phyloP scores from a whole-genome alignment of 116 monocot species.

The Zostera marina region DNA sequence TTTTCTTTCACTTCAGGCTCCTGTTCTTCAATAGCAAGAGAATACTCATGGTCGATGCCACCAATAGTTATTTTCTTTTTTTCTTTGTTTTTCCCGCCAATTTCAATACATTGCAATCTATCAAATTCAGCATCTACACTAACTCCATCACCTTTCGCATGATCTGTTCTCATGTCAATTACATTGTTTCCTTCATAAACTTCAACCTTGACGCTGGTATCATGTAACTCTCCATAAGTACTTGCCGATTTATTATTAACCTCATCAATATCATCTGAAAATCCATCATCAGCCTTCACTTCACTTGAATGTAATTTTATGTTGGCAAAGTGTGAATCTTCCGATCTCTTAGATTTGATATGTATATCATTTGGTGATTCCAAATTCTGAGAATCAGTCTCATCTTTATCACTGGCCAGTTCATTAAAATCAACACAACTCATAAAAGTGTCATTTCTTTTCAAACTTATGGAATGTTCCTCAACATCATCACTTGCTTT shows the following conservation, averaged over 20 bases:
- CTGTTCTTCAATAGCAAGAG: background rate
- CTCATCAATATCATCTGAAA: background rate
- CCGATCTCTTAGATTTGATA: background rate
- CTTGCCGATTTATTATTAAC: too few relatives aligned
- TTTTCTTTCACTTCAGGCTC: conserved; percentile 2
- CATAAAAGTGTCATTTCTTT: conserved; percentile 40
- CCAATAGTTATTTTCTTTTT: background rate
- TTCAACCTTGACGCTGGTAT: background rate
- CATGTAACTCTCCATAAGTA: background rate
- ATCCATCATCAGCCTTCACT: background rate
- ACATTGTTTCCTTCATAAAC: background rate
- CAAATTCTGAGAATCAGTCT: conserved; percentile 3
- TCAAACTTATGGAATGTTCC: conserved; percentile 10
- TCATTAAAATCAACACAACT: conserved; percentile 46
- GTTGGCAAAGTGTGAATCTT: background rate
- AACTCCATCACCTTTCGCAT: background rate
- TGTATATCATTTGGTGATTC: conserved; percentile 2
- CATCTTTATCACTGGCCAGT: conserved; percentile 16
- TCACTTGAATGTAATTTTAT: background rate
- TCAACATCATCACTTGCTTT: conserved; percentile 11
- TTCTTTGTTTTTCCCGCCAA: background rate
- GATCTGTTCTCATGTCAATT: background rate
- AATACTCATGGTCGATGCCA: background rate
- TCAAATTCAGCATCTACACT: background rate
- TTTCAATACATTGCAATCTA: background rate